Conservation (phyloP, 768 basidiomycete species). For the Sporobolomyces roseus region DNA sequence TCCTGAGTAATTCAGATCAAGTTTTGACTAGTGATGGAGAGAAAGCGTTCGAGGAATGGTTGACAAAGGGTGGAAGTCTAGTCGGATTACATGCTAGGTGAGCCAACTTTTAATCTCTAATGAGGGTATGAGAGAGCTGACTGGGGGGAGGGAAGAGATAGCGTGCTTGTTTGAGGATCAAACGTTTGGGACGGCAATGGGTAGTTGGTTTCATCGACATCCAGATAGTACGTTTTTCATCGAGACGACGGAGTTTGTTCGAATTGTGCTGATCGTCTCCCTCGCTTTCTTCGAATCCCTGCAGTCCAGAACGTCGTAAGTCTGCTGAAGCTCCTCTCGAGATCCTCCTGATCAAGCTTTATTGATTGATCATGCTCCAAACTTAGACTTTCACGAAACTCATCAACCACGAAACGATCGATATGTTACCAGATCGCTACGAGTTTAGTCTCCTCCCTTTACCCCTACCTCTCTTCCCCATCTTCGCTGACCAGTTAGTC, state of each 20-base stretch:
- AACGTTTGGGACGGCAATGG: slow-evolving; percentile 48
- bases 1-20: slow-evolving; percentile 48
- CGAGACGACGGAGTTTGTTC: no score
- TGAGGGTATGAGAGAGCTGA: neutral
- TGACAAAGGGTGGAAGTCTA: slow-evolving; percentile 49
- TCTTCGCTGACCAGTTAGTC: neutral
- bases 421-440: slow-evolving; percentile 49
- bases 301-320: slow-evolving; percentile 48
- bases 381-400: slow-evolving; percentile 49
- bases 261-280: neutral
- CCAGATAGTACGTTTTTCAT: neutral
- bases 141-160: neutral
- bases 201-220: slow-evolving; percentile 34
- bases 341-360: no score
- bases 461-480: slow-evolving; percentile 41
- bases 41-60: slow-evolving; percentile 47
- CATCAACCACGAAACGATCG: slow-evolving; percentile 48
- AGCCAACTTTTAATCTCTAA: neutral
- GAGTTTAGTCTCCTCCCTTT: no score
- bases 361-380: neutral
- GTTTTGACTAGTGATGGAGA: slow-evolving; percentile 48
- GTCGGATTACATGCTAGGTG: slow-evolving; percentile 49
- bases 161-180: slow-evolving; percentile 48
- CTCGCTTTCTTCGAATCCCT: neutral
- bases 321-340: no score